Evolutionary conservation across 176 grass and related monocot species (phyloP).

Genomic region (Luzula sylvatica): DNA sequence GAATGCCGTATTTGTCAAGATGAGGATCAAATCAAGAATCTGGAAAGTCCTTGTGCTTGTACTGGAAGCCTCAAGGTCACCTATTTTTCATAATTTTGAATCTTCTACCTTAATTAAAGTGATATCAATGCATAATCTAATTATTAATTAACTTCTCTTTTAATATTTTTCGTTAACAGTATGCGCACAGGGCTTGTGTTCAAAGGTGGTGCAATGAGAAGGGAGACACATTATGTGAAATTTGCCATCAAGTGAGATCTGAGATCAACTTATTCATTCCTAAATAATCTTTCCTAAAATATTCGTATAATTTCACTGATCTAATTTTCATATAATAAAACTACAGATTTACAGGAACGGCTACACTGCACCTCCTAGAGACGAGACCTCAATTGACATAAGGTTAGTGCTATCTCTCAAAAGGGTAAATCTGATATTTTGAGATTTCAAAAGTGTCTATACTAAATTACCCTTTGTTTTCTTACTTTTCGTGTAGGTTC

Average conservation of each 20-base stretch:
- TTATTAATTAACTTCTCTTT: constrained; percentile 23
- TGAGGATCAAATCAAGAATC: constrained; percentile 63
- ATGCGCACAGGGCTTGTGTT: constrained; percentile 82
- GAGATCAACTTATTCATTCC: not conserved
- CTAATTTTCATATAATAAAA: constrained; percentile 15
- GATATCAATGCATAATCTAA: constrained; percentile 10
- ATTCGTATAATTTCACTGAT: constrained; percentile 6
- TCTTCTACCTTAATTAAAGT: not conserved
- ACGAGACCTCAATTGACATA: constrained; percentile 90
- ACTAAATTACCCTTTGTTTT: not conserved
- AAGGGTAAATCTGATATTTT: not conserved
- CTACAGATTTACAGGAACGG: constrained; percentile 70
- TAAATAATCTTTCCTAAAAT: not conserved
- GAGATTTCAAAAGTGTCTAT: not conserved
- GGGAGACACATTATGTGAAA: constrained; percentile 82
- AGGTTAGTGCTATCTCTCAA: constrained; percentile 17
- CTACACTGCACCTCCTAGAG: constrained; percentile 73
- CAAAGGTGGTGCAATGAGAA: constrained; percentile 95
- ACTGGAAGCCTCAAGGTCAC: constrained; percentile 77
- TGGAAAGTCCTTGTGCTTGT: constrained; percentile 70
- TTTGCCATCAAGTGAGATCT: constrained; percentile 23
- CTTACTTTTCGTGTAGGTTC: constrained; percentile 30
- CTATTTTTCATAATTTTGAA: not conserved
- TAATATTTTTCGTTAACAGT: constrained; percentile 40
- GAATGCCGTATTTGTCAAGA: constrained; percentile 95